Evolutionary conservation across 1,284 basidiomycete genomes (phyloP).

Genomic region (Microbotryomycetes sp.): DNA sequence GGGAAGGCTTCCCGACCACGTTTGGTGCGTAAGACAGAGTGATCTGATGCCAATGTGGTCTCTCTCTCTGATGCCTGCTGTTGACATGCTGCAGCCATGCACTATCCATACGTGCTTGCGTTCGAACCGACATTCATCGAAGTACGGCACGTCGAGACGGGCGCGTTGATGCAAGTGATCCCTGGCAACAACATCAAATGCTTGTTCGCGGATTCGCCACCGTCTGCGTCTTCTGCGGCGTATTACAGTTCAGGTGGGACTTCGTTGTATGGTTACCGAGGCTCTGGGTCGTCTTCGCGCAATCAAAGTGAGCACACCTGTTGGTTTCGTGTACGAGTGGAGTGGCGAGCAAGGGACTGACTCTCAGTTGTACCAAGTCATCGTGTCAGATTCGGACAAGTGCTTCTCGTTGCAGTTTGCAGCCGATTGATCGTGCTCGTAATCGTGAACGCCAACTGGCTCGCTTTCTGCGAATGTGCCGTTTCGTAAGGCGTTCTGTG

Average conservation of each 20-base stretch:
- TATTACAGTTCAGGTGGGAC: not conserved
- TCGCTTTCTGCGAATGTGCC: constrained; percentile 6
- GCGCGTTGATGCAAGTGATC: constrained; percentile 88
- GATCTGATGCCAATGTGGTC: not conserved
- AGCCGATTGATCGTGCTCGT: not conserved
- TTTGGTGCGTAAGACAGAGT: constrained; percentile 62
- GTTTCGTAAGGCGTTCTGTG: not conserved
- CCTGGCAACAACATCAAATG: constrained; percentile 69
- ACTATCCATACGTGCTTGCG: constrained; percentile 93
- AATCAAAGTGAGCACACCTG: not conserved
- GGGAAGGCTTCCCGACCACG: constrained; percentile 89
- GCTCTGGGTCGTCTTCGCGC: no score
- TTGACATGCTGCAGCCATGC: constrained; percentile 58
- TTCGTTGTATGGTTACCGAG: not conserved
- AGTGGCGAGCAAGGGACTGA: no score
- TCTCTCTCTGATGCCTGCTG: constrained; percentile 6
- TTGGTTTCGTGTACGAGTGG: no score
- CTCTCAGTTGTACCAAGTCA: no score
- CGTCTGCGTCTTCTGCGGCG: constrained; percentile 50
- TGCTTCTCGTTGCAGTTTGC: constrained; percentile 9
- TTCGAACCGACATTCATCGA: constrained; percentile 97
- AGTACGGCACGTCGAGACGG: constrained; percentile 90
- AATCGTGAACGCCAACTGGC: constrained; percentile 3
- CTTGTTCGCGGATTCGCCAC: constrained; percentile 88
- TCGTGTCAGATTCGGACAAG: constrained; percentile 16